Conservation (phyloP, 2,329 filamentous ascomycete species). For the Aspergillus novofumigatus region DNA sequence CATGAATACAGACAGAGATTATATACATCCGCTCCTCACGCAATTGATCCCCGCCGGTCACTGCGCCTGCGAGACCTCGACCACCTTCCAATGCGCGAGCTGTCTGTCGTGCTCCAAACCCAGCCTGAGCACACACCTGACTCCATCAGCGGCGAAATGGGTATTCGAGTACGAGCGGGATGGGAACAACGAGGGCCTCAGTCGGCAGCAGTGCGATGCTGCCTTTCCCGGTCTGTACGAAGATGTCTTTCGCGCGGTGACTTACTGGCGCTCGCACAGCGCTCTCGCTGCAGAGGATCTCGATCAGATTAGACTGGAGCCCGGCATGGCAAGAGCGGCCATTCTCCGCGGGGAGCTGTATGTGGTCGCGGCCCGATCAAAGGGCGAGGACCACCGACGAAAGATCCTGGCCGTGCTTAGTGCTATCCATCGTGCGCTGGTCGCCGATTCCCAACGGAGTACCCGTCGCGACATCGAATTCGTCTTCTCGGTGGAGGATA, state of each 20-base stretch:
- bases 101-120: constrained; percentile 27
- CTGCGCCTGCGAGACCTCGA: constrained; percentile 36
- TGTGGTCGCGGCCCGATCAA: constrained; percentile 26
- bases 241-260: constrained; percentile 27
- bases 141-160: constrained; percentile 19
- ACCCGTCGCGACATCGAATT: constrained; percentile 46
- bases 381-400: constrained; percentile 34
- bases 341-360: constrained; percentile 33
- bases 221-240: constrained; percentile 37
- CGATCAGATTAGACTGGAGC: constrained; percentile 23
- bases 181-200: constrained; percentile 27
- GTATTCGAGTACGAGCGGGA: constrained; percentile 31
- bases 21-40: constrained; percentile 34
- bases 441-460: constrained; percentile 30
- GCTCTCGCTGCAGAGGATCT: constrained; percentile 24
- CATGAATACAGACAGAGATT: constrained; percentile 35
- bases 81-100: constrained; percentile 35
- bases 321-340: constrained; percentile 33
- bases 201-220: constrained; percentile 24
- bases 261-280: constrained; percentile 26
- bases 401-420: constrained; percentile 42
- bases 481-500: constrained; percentile 41
- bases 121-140: constrained; percentile 3
- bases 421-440: constrained; percentile 47
- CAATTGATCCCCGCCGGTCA: constrained; percentile 39